phyloP scores from a whole-genome alignment of 768 basidiomycete genomes.

The Serendipita sp. region DNA sequence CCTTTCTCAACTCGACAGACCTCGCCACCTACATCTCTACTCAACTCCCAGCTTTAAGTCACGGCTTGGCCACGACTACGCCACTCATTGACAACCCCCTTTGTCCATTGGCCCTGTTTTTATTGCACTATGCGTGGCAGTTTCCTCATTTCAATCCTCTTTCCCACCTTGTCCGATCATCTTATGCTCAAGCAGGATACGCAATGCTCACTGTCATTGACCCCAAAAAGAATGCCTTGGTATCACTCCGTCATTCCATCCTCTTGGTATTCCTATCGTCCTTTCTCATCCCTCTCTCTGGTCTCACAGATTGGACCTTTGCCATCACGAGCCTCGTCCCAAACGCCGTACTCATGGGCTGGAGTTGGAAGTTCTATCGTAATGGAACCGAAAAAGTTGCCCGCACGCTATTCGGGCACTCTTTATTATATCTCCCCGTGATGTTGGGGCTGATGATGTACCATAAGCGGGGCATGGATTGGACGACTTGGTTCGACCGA shows the following conservation, averaged over 20 bases:
- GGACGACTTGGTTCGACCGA: conserved; percentile 23
- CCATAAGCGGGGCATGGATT: conserved; percentile 76
- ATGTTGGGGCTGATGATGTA: conserved; percentile 87
- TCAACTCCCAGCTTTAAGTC: not conserved
- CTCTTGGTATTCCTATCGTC: conserved; percentile 66
- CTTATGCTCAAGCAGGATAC: conserved; percentile 88
- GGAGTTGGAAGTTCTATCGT: conserved; percentile 64
- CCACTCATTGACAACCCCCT: conserved; percentile 50
- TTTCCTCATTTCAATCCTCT: conserved; percentile 96
- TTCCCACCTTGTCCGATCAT: conserved; percentile 70
- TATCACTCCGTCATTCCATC: conserved; percentile 67
- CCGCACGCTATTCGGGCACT: conserved; percentile 56
- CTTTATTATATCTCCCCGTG: conserved; percentile 81
- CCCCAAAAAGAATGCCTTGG: conserved; percentile 66
- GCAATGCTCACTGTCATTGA: conserved; percentile 76
- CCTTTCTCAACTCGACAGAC: conserved; percentile 31
- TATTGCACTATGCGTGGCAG: conserved; percentile 89
- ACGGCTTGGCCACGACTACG: conserved; percentile 20
- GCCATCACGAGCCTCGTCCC: conserved; percentile 61
- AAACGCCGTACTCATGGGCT: conserved; percentile 50
- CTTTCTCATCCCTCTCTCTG: conserved; percentile 69
- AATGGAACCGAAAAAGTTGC: conserved; percentile 63
- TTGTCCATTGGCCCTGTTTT: conserved; percentile 62
- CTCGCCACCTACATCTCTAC: conserved; percentile 22
- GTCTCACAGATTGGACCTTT: conserved; percentile 85